A percentile compares a stretch with the other conserved stretches of the same genome.
Conservation (phyloP, 2,329 filamentous ascomycete species). For the Emmonsiellopsis sp. region DNA sequence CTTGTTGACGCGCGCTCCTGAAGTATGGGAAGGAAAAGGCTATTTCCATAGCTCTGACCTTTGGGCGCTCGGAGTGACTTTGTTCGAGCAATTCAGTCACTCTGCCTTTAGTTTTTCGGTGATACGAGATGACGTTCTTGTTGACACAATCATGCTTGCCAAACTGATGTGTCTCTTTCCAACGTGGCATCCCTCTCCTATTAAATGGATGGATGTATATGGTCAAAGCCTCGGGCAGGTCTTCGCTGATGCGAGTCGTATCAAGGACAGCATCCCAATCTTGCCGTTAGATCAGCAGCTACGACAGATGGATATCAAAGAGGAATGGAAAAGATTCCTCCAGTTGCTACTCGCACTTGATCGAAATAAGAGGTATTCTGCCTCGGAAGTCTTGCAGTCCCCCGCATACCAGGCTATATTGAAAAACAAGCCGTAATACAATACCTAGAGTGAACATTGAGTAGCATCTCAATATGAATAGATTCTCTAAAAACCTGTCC, state of each 20-base stretch:
- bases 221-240: conserved; percentile 8
- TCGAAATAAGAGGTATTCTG: conserved; percentile 8
- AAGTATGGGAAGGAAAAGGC: conserved; percentile 8
- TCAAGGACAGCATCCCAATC: conserved; percentile 7
- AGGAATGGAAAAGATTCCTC: conserved; percentile 7
- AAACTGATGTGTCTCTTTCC: conserved; percentile 7
- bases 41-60: conserved; percentile 7
- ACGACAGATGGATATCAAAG: conserved; percentile 5
- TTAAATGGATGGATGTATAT: conserved; percentile 6
- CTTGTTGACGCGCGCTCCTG: conserved; percentile 7
- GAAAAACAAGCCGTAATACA: conserved; percentile 5
- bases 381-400: conserved; percentile 7
- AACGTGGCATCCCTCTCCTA: conserved; percentile 5
- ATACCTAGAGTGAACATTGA: conserved; percentile 1
- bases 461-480: background rate
- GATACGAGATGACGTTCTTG: conserved; percentile 7
- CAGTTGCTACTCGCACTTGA: conserved; percentile 5
- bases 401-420: conserved; percentile 6
- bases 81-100: conserved; percentile 8
- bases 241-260: conserved; percentile 5
- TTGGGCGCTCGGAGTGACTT: conserved; percentile 7
- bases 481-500: background rate
- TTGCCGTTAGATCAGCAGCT: conserved; percentile 5
- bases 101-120: conserved; percentile 7
- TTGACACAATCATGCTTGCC: conserved; percentile 8